Conservation (phyloP, 192 early-diverging fungal species). For the Geranomyces variabilis region DNA sequence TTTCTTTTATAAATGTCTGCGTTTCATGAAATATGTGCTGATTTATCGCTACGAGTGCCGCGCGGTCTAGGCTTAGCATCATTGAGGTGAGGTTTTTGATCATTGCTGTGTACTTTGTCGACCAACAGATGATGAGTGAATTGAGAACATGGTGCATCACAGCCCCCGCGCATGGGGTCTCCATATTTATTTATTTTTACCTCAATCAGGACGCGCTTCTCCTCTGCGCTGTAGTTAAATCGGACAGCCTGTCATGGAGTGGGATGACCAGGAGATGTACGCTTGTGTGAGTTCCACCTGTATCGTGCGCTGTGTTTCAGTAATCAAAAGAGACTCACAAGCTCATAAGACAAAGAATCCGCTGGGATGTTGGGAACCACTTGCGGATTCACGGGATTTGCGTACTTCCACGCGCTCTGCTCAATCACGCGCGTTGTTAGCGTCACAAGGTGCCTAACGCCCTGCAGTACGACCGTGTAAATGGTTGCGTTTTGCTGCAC, state of each 20-base stretch:
- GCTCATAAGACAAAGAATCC: conserved; percentile 41
- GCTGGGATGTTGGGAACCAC: conserved; percentile 24
- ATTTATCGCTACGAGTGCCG: conserved; percentile 35
- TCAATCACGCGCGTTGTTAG: conserved; percentile 43
- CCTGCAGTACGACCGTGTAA: conserved; percentile 37
- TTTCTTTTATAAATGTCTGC: conserved; percentile 39
- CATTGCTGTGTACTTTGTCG: conserved; percentile 47
- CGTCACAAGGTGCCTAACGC: conserved; percentile 32
- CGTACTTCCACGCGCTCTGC: conserved; percentile 57
- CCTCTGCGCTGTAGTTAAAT: conserved; percentile 51
- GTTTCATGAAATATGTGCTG: conserved; percentile 41
- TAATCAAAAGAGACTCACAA: conserved; percentile 34
- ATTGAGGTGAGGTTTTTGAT: conserved; percentile 45
- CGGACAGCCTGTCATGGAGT: conserved; percentile 49
- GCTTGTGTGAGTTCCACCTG: too few relatives aligned
- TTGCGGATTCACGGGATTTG: conserved; percentile 41
- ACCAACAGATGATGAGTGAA: background rate
- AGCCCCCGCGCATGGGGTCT: background rate
- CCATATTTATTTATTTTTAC: conserved; percentile 26
- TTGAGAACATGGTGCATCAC: conserved; percentile 1
- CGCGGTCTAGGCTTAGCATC: conserved; percentile 28
- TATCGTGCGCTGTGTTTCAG: too few relatives aligned
- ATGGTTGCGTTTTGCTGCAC: background rate
- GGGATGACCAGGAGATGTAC: too few relatives aligned
- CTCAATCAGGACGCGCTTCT: conserved; percentile 51